phyloP scores from a whole-genome alignment of 2,329 filamentous ascomycete species.

The Dothideomycetidae sp. region DNA sequence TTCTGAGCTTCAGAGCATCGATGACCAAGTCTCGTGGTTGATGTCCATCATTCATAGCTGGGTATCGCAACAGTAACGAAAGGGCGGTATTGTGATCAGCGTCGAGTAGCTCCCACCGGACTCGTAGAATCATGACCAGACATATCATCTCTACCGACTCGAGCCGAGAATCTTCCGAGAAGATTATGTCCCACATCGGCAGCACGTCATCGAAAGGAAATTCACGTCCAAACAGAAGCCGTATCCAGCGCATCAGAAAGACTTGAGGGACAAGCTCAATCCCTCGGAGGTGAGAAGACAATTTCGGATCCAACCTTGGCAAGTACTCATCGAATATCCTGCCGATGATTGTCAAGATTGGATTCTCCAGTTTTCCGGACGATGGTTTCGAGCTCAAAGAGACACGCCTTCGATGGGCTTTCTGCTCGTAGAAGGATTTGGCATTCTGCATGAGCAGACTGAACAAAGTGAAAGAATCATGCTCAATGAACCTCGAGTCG shows the following conservation, averaged over 20 bases:
- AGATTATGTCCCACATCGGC: slow-evolving; percentile 77
- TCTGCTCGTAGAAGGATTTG: slow-evolving; percentile 73
- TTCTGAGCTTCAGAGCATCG: slow-evolving; percentile 63
- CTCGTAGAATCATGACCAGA: slow-evolving; percentile 80
- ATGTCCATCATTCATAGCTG: slow-evolving; percentile 34
- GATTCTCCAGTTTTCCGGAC: slow-evolving; percentile 34
- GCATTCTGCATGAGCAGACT: slow-evolving; percentile 76
- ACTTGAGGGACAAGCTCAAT: slow-evolving; percentile 93
- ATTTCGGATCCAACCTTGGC: slow-evolving; percentile 64
- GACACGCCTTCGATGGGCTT: slow-evolving; percentile 15
- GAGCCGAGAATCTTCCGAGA: slow-evolving; percentile 68
- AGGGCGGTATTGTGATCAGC: slow-evolving; percentile 80
- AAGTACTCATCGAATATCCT: slow-evolving; percentile 76
- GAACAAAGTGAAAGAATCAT: slow-evolving; percentile 81
- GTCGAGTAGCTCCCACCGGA: slow-evolving; percentile 76
- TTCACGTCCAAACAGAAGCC: slow-evolving; percentile 82
- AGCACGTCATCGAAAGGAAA: slow-evolving; percentile 79
- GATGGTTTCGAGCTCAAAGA: slow-evolving; percentile 24
- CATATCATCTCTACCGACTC: slow-evolving; percentile 83
- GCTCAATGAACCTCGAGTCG: slow-evolving; percentile 63
- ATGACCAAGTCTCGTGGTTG: slow-evolving; percentile 57
- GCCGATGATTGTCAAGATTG: slow-evolving; percentile 74
- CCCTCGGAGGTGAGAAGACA: slow-evolving; percentile 63
- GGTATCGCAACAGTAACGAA: slow-evolving; percentile 71
- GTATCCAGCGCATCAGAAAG: slow-evolving; percentile 94